Evolutionary conservation across 2,329 filamentous ascomycete species (phyloP).

Genomic region (Hymenoscyphus scutula): DNA sequence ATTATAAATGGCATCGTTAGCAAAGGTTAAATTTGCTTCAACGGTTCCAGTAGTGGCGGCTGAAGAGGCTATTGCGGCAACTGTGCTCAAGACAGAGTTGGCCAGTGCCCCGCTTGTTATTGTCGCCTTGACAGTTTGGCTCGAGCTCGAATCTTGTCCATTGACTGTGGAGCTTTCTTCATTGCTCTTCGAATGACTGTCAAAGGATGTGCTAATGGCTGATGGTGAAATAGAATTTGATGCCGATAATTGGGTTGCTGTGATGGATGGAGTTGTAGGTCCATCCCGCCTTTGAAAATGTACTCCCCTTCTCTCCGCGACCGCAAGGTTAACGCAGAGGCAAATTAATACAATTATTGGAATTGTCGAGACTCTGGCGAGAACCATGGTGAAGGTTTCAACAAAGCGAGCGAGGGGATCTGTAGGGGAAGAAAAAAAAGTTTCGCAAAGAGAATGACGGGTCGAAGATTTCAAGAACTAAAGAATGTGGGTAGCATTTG

Average conservation of each 20-base stretch:
- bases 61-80: not conserved
- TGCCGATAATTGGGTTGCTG: conserved; percentile 15
- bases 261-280: conserved; percentile 27
- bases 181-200: conserved; percentile 15
- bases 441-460: conserved; percentile 18
- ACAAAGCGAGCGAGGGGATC: conserved; percentile 17
- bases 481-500: conserved; percentile 26
- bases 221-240: conserved; percentile 11
- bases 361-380: conserved; percentile 24
- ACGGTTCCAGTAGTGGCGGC: conserved; percentile 23
- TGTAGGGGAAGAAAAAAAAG: conserved; percentile 6
- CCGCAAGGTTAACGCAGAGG: conserved; percentile 26
- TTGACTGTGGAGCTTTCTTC: conserved; percentile 14
- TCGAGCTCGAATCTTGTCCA: conserved; percentile 6
- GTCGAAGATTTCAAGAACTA: conserved; percentile 23
- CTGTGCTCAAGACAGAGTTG: conserved; percentile 6
- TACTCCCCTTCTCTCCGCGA: conserved; percentile 22
- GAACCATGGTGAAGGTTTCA: conserved; percentile 20
- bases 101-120: conserved; percentile 8
- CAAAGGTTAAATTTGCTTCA: conserved; percentile 19
- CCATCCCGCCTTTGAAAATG: conserved; percentile 29
- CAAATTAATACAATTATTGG: conserved; percentile 26
- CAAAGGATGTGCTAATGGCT: conserved; percentile 14
- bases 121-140: conserved; percentile 8
- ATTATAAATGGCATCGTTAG: conserved; percentile 26